Conservation (phyloP, 202 grass and related monocot genomes). For the Thinopyrum obtusiflorum region DNA sequence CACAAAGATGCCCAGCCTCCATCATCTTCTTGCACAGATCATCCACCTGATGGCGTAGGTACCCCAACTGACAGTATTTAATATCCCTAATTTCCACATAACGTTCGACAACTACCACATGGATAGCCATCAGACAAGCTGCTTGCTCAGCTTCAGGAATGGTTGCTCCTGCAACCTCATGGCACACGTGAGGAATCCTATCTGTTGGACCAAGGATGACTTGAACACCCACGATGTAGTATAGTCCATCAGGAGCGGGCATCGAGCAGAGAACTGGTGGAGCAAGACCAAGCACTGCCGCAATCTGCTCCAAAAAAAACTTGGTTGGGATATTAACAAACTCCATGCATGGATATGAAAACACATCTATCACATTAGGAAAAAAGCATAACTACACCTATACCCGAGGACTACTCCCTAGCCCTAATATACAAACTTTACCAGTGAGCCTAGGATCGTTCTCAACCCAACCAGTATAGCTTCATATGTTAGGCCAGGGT, state of each 20-base stretch:
- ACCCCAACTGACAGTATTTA: not conserved
- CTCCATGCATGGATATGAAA: no score
- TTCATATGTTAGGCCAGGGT: no score
- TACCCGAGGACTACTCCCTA: no score
- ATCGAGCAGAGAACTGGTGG: not conserved
- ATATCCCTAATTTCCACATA: not conserved
- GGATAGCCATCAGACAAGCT: no score
- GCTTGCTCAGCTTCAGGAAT: no score
- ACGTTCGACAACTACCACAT: no score
- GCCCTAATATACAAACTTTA: no score
- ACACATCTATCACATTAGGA: no score
- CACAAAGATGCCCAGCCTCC: not conserved
- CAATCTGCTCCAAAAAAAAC: not conserved
- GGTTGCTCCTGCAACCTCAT: no score
- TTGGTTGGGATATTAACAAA: not conserved
- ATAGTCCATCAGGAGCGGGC: not conserved
- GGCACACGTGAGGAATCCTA: not conserved
- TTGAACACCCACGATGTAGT: not conserved
- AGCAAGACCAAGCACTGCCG: not conserved
- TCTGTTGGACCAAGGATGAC: not conserved
- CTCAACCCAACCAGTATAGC: no score
- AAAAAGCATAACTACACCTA: no score
- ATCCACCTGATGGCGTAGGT: not conserved
- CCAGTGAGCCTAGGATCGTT: no score
- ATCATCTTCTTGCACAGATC: not conserved